Conservation (phyloP, 2,329 filamentous ascomycete genomes). For the Aspergillus amoenus region DNA sequence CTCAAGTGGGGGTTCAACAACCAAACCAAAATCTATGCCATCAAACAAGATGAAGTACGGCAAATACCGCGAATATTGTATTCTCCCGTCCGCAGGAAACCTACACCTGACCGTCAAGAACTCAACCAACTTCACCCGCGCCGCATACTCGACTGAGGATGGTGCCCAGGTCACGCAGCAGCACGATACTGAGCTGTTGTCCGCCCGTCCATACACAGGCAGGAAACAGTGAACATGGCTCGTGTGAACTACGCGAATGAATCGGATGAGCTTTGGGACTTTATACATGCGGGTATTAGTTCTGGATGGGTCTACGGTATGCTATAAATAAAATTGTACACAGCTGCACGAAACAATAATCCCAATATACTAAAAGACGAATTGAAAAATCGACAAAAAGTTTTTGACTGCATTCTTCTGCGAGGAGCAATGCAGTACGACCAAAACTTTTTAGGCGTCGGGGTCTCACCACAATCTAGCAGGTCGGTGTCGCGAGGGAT, state of each 20-base stretch:
- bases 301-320: too few relatives aligned
- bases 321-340: neutral
- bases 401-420: too few relatives aligned
- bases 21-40: conserved; percentile 10
- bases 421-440: too few relatives aligned
- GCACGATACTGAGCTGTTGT: conserved; percentile 7
- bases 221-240: conserved; percentile 6
- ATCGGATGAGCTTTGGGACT: too few relatives aligned
- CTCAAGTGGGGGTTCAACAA: conserved; percentile 3
- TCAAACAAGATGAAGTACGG: conserved; percentile 16
- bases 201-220: conserved; percentile 12
- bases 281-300: too few relatives aligned
- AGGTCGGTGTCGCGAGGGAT: too few relatives aligned
- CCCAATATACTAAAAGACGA: neutral
- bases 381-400: too few relatives aligned
- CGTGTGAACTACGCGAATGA: conserved; percentile 9
- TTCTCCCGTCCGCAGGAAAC: conserved; percentile 7
- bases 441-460: too few relatives aligned
- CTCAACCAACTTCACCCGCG: conserved; percentile 10
- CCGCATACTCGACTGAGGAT: conserved; percentile 14
- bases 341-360: neutral
- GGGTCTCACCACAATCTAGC: too few relatives aligned
- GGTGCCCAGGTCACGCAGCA: conserved; percentile 14
- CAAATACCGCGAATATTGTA: conserved; percentile 13
- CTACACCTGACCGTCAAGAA: conserved; percentile 11